phyloP scores from a whole-genome alignment of 495 filamentous ascomycete genomes.

The Penicillium macrosclerotiorum region DNA sequence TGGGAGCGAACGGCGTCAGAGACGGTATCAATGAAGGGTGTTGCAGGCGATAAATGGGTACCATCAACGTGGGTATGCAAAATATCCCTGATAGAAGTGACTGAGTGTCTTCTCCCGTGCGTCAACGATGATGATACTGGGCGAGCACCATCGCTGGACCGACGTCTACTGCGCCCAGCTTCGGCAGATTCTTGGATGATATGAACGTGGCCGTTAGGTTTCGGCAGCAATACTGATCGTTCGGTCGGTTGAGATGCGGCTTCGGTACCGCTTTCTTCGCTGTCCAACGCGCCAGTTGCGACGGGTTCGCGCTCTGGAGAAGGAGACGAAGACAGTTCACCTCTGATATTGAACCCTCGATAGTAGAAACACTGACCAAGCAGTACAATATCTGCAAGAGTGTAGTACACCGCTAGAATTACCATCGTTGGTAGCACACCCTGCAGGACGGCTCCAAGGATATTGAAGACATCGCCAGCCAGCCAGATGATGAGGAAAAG shows the following conservation, averaged over 20 bases:
- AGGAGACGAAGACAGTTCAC: conserved; percentile 39
- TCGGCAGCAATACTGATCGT: conserved; percentile 30
- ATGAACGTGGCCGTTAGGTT: conserved; percentile 20
- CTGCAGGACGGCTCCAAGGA: conserved; percentile 88
- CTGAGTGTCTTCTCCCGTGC: conserved; percentile 26
- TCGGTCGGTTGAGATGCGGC: conserved; percentile 27
- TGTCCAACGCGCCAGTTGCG: conserved; percentile 11
- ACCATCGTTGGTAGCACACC: conserved; percentile 95
- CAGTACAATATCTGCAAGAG: conserved; percentile 85
- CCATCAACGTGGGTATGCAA: conserved; percentile 45
- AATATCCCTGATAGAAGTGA: conserved; percentile 31
- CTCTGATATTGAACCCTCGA: conserved; percentile 70
- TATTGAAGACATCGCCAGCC: conserved; percentile 93
- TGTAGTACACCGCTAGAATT: conserved; percentile 94
- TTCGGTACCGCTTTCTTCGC: conserved; percentile 12
- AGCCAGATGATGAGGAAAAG: conserved; percentile 91
- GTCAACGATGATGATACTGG: conserved; percentile 8
- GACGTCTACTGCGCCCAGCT: conserved; percentile 4
- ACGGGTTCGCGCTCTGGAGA: conserved; percentile 10
- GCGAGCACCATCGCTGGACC: conserved; percentile 4
- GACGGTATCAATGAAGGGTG: conserved; percentile 57
- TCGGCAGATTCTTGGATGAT: conserved; percentile 7
- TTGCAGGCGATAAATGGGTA: conserved; percentile 78
- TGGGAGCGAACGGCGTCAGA: conserved; percentile 10
- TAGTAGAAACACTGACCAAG: conserved; percentile 93